Evolutionary conservation across 139 green algal species (phyloP), one percentile per base, ranked within the genome.

Genomic region (Zygnema cylindricum): DNA sequence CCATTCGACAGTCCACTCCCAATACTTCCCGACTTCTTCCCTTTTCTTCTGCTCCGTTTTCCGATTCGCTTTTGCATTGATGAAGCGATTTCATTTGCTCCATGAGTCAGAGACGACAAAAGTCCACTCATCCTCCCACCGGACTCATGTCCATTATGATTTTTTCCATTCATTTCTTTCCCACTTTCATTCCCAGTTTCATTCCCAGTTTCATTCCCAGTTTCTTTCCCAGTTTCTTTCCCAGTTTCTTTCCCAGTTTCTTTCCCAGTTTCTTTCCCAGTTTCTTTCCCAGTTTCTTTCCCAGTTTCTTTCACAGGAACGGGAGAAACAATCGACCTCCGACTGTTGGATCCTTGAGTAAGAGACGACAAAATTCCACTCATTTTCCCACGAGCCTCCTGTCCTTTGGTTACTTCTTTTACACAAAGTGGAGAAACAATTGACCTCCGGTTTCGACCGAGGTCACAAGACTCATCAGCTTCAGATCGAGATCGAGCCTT

Each of bases 371-470:
- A 79, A 40, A 86, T 2, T 35, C 55, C 81, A 39, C 42, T 38
- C 81, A 86, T 86, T 33, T 41, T 41, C 38, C 78, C 78, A 55
- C 41, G 21, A 69, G 2, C 23, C 3, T 7, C 21, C n/a, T 63
- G 7, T 25, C 16, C 16, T 63, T 7, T 63, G 49, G 7, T 16
- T 25, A 63, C 16, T 63, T 63, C 49, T 1, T 69, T 23, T 35
- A 91, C 87, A 77, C 82, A 90, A 33, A 84, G 86, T 7, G 87
- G 87, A 38, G 87, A 88, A 55, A 92, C n/a, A 33, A 92, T 91
- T 54, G 71, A 55, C 25, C 88, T 30, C 32, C 84, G 43, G 7
- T 82, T 39, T 16, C 82, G 84, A 3, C 84, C 88, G 23, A 91
- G 85, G 55, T 91, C 84, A 55, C 88, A 90, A 69, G 36, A 11